Conservation (phyloP, 805 yeast species). For the Starmera quercuum region DNA sequence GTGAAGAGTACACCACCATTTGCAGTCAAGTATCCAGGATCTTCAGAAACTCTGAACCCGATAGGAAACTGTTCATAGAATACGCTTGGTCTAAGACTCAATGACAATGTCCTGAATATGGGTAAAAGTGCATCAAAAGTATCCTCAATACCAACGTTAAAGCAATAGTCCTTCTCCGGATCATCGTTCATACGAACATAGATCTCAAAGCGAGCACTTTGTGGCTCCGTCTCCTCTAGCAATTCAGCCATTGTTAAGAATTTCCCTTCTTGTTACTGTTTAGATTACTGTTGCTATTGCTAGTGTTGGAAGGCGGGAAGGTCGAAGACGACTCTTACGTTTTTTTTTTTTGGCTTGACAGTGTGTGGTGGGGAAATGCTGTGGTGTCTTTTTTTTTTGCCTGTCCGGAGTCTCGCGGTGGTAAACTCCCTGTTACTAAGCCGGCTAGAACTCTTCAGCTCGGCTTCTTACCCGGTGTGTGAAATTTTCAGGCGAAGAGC, state of each 20-base stretch:
- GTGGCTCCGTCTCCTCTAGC: slow-evolving; percentile 12
- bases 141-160: slow-evolving; percentile 55
- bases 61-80: slow-evolving; percentile 61
- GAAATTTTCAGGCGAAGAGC: too few species aligned
- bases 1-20: slow-evolving; percentile 75
- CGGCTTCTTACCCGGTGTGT: too few species aligned
- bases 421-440: too few species aligned
- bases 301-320: too few species aligned
- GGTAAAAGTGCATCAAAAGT: slow-evolving; percentile 51
- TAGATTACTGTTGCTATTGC: too few species aligned
- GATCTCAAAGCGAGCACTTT: slow-evolving; percentile 20
- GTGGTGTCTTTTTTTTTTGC: too few species aligned
- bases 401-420: too few species aligned
- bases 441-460: too few species aligned
- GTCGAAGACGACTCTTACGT: too few species aligned
- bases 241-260: slow-evolving; percentile 2
- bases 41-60: slow-evolving; percentile 52
- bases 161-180: slow-evolving; percentile 82
- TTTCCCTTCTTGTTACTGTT: too few species aligned
- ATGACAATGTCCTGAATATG: slow-evolving; percentile 61
- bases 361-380: too few species aligned
- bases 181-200: slow-evolving; percentile 77
- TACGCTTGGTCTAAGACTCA: slow-evolving; percentile 72
- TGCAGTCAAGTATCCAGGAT: slow-evolving; percentile 78
- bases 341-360: too few species aligned